Percentiles rank a stretch among this genome's conserved stretches.
Evolutionary conservation across 805 yeast genomes (phyloP).

Genomic region (Teunomyces tritomae): DNA sequence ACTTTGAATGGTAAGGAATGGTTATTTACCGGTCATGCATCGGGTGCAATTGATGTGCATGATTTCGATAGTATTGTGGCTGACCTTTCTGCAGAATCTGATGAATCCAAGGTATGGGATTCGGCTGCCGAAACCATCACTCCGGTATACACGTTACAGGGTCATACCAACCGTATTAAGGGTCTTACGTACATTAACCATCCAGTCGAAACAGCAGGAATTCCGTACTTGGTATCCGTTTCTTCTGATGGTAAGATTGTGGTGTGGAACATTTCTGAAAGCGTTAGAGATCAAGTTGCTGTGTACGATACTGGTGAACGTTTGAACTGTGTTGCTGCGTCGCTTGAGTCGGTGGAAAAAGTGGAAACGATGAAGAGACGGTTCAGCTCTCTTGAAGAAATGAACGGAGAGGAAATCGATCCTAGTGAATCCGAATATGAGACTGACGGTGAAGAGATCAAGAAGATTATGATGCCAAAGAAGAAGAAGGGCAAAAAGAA

Average conservation of each 20-base stretch:
- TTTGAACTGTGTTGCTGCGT: slow-evolving; percentile 76
- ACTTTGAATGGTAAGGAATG: slow-evolving; percentile 49
- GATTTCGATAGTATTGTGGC: slow-evolving; percentile 27
- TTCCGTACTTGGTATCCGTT: slow-evolving; percentile 65
- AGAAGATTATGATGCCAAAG: slow-evolving; percentile 53
- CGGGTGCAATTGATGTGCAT: slow-evolving; percentile 67
- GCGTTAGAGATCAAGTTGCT: slow-evolving; percentile 72
- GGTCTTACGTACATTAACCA: slow-evolving; percentile 57
- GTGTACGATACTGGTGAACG: slow-evolving; percentile 90
- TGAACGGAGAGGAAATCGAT: slow-evolving; percentile 13
- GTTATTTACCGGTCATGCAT: slow-evolving; percentile 63
- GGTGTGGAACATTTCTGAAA: slow-evolving; percentile 69
- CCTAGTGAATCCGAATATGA: slow-evolving; percentile 69
- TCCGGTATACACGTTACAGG: slow-evolving; percentile 62
- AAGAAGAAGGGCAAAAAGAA: slow-evolving; percentile 42
- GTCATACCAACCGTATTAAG: slow-evolving; percentile 85
- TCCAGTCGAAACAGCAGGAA: slow-evolving; percentile 29
- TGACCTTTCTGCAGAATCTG: slow-evolving; percentile 13
- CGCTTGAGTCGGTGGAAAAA: slow-evolving; percentile 77
- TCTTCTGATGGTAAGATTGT: slow-evolving; percentile 94
- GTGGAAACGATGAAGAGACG: slow-evolving; percentile 65
- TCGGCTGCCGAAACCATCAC: slow-evolving; percentile 22
- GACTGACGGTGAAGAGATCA: slow-evolving; percentile 67
- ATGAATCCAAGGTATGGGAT: slow-evolving; percentile 26
- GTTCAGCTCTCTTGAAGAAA: slow-evolving; percentile 29